Percentiles rank a stretch among this genome's conserved stretches.
Evolutionary conservation across 768 basidiomycete genomes (phyloP).

Genomic region (Jaapia argillacea): DNA sequence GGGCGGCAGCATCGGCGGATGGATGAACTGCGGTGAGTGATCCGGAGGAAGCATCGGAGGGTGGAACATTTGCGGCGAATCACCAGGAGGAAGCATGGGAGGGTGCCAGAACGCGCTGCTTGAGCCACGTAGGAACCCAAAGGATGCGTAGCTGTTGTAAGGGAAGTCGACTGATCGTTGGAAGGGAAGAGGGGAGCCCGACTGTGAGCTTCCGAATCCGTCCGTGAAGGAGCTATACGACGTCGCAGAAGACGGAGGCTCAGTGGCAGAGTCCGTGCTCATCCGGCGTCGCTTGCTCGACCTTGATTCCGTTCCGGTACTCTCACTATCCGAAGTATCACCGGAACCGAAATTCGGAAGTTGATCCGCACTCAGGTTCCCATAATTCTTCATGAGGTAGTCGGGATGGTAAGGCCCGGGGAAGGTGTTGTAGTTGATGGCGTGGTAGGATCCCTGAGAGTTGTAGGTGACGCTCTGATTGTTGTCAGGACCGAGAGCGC

Average conservation of each 20-base stretch:
- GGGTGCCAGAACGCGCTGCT: slow-evolving; percentile 67
- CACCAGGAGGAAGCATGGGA: slow-evolving; percentile 54
- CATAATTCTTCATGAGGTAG: slow-evolving; percentile 45
- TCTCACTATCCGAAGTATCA: slow-evolving; percentile 36
- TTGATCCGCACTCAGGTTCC: slow-evolving; percentile 32
- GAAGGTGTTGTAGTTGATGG: slow-evolving; percentile 24
- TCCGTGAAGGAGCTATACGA: slow-evolving; percentile 55
- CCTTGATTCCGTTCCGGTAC: slow-evolving; percentile 23
- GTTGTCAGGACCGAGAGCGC: slow-evolving; percentile 28
- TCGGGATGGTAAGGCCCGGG: slow-evolving; percentile 75
- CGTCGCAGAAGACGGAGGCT: slow-evolving; percentile 50
- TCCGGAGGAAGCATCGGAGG: slow-evolving; percentile 60
- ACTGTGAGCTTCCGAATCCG: slow-evolving; percentile 44
- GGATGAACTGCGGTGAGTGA: slow-evolving; percentile 60
- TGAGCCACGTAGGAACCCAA: slow-evolving; percentile 44
- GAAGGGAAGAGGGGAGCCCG: slow-evolving; percentile 47
- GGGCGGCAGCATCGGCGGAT: slow-evolving; percentile 47
- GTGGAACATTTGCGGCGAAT: slow-evolving; percentile 50
- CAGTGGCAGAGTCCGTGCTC: slow-evolving; percentile 45
- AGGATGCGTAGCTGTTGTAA: slow-evolving; percentile 41
- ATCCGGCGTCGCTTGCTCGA: slow-evolving; percentile 61
- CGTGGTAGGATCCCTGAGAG: slow-evolving; percentile 20
- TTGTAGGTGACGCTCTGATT: slow-evolving; percentile 16
- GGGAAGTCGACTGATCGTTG: slow-evolving; percentile 57
- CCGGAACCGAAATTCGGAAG: slow-evolving; percentile 39